Percentiles rank a stretch among this genome's conserved stretches.
These are phyloP conservation scores for Magnolia changhungtana DNA, from an alignment of 164 flowering plant species.

Conservation along the genomic window DNA sequence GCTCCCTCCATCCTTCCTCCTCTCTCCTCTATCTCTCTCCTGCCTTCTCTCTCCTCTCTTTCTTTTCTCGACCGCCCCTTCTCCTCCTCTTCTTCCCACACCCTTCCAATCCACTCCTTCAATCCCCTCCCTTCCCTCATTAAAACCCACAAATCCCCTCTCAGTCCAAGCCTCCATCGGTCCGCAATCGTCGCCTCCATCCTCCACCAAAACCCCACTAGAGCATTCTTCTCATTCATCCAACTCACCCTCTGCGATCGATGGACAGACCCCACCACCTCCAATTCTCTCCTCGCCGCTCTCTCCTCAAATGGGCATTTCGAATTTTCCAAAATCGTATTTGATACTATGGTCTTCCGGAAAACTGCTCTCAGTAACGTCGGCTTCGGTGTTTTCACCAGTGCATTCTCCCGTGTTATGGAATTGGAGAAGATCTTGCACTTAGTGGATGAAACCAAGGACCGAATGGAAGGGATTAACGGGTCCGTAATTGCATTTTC, in stretches of 20 bases:
- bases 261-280: slow-evolving; percentile 26
- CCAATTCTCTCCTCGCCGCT: slow-evolving; percentile 70
- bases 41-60: neutral
- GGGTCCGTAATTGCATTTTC: slow-evolving; percentile 72
- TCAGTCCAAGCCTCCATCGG: slow-evolving; percentile 29
- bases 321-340: slow-evolving; percentile 41
- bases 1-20: neutral
- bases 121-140: slow-evolving; percentile 25
- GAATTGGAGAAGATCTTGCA: slow-evolving; percentile 35
- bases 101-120: neutral
- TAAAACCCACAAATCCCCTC: slow-evolving; percentile 32
- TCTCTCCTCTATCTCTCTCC: neutral
- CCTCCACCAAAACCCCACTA: neutral
- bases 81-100: slow-evolving; percentile 20
- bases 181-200: slow-evolving; percentile 9
- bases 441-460: slow-evolving; percentile 47
- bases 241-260: neutral
- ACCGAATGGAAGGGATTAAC: slow-evolving; percentile 32
- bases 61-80: neutral
- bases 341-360: slow-evolving; percentile 51
- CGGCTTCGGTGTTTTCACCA: slow-evolving; percentile 80
- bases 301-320: slow-evolving; percentile 57
- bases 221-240: neutral
- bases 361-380: slow-evolving; percentile 45
- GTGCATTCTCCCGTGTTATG: slow-evolving; percentile 41